Base-by-base conservation (phyloP, 2,329 filamentous ascomycete genomes). In the Amesomyces nigricolor region DNA sequence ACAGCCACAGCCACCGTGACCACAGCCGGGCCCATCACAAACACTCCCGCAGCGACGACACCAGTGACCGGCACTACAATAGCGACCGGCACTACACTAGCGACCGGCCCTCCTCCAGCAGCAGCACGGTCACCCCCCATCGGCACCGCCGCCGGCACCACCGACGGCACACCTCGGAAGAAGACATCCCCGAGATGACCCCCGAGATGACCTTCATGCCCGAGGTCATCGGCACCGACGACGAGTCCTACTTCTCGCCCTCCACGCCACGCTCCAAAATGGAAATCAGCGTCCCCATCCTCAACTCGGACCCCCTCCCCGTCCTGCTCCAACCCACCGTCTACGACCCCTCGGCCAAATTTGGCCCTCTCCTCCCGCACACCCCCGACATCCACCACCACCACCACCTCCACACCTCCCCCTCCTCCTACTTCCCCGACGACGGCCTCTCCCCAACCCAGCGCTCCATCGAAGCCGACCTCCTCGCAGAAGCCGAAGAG, bases 401-500 rank as follows among this genome's bases (percentile, higher is more conserved):
- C 22, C 22, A 26, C 22, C 22, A 26, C 22, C 22, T 26, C 22
- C 22, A 26, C 22, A 26, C 22, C 22, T 26, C 22, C 22, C 22
- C 22, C 11, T 35, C 53, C 1, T 39, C 52, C 7, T 17, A 32
- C 14, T 13, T 35, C 5, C 39, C 47, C 9, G 50, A 77, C 58
- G 73, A 73, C 54, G 75, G 76, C 48, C 78, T 85, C 57, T 77
- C 78, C 13, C 73, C 79, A 2, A 77, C 83, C 30, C 81, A 83
- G 66, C 79, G 81, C 60, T 78, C 82, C 63, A 71, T 82, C 42
- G 75, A 78, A 61, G 76, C 78, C 57, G 81, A 85, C 63, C 79
- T 82, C 58, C 74, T 78, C 10, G 72, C 76, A 44, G 71, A 83
- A 22, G 82, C 81, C 17, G 78, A 85, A 59, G 80, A 85, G 62